A percentile compares a stretch with the other conserved stretches of the same genome.
Evolutionary conservation across 1,139 yeast species (phyloP).

Genomic region (Taphrina confusa): DNA sequence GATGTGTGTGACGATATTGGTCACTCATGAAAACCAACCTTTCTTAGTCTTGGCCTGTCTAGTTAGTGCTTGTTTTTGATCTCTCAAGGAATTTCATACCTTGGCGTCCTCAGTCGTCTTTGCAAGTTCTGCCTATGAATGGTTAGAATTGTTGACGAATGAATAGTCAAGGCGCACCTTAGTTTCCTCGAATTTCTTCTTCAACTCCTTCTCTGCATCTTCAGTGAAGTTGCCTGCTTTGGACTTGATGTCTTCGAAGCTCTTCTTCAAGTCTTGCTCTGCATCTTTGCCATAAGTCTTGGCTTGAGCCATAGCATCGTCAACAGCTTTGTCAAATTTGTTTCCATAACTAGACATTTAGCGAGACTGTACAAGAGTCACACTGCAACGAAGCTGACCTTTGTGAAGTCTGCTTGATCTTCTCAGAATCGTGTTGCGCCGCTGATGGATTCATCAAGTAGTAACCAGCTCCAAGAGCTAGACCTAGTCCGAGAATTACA

Average conservation of each 20-base stretch:
- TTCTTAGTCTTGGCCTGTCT: slow-evolving; percentile 8
- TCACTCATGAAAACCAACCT: slow-evolving; percentile 21
- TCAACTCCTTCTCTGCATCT: slow-evolving; percentile 18
- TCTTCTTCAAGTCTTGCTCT: slow-evolving; percentile 30
- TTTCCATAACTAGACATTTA: slow-evolving; percentile 18
- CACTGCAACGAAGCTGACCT: not conserved
- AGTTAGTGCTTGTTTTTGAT: not conserved
- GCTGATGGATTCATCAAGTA: slow-evolving; percentile 31
- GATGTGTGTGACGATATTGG: not conserved
- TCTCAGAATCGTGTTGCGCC: slow-evolving; percentile 29
- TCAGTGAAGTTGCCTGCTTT: slow-evolving; percentile 24
- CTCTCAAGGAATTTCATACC: not conserved
- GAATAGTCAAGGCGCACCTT: not conserved
- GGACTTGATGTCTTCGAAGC: slow-evolving; percentile 30
- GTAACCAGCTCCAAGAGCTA: slow-evolving; percentile 32
- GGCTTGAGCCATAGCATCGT: slow-evolving; percentile 31
- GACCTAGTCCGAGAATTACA: slow-evolving; percentile 28
- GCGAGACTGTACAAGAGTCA: not conserved
- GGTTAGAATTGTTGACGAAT: not conserved
- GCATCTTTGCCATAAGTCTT: slow-evolving; percentile 29
- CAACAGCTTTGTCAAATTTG: slow-evolving; percentile 33
- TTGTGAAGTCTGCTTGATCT: slow-evolving; percentile 32
- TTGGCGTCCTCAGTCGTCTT: slow-evolving; percentile 17
- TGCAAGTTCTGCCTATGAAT: slow-evolving; percentile 4
- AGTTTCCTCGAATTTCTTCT: slow-evolving; percentile 29